Base-by-base conservation (phyloP, 1,284 basidiomycete species). In the Sporisorium graminicola region DNA sequence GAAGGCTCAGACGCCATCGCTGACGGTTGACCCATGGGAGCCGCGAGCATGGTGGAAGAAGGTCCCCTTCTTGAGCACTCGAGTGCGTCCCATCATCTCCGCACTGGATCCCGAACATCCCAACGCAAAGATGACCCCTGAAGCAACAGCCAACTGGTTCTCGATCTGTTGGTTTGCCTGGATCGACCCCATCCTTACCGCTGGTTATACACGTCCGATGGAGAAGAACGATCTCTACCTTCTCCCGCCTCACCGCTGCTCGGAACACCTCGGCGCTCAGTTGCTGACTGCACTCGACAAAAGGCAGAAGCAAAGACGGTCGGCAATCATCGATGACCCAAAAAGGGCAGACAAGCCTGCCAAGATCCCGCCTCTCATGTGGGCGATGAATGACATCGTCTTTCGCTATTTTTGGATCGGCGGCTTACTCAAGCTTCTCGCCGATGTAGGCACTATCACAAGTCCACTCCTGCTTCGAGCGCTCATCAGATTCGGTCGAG, bases 401-500 rank as follows among this genome's bases (percentile, higher is more conserved):
- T 58, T 76, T 35, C 31, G 31, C 52, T 72, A 56, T 27, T 77
- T 78, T 29, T 78, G 74, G 69, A 33, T 73, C 13, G 76, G 74
- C 7, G 76, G 68, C 22, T 33, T 66, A 20, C 51, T 77, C 51
- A 77, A 77, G 33, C 58, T 77, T 31, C 37, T 72, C 7, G 69
- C 52, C 5, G 57, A 59, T 18, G 62, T 58, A 9, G 52, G 57
- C 27, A 54, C 63, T 51, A 78, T 77, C 50, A 78, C 76, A 10
- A 65, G 61, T n/a, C 76, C 76, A 18, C 66, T 78, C 26, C 31
- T 78, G n/a, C 52, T 77, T 20, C 64, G 74, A 35, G 90, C 90
- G 13, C 89, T 95, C 82, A 93, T 95, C 83, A 89, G 88, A 40
- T 95, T 94, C 85, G 90, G 90, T 1, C 88, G 90, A 0, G 82